Conservation (phyloP, 1,139 yeast species). For the Lodderomyces elongisporus region DNA sequence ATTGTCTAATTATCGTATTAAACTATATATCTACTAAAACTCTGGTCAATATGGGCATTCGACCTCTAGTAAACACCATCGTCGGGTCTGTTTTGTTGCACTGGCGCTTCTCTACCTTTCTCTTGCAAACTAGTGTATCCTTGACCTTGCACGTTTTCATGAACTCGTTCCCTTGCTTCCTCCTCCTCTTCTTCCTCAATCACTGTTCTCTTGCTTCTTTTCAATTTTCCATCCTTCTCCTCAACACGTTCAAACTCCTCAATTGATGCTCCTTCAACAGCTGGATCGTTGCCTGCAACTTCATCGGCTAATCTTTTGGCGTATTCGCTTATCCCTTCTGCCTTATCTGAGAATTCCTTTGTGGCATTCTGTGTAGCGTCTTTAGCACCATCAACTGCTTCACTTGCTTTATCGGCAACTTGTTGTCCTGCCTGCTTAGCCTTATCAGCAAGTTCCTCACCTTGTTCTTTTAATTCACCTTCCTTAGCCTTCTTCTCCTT, state of each 20-base stretch:
- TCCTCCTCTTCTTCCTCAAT: constrained; percentile 1
- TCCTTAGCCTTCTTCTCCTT: constrained; percentile 6
- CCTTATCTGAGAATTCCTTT: no score
- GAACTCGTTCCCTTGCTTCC: constrained; percentile 8
- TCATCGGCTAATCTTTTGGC: no score
- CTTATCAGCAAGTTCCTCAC: constrained; percentile 23
- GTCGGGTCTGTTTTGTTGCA: constrained; percentile 44
- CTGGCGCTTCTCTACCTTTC: constrained; percentile 37
- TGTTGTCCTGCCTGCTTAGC: constrained; percentile 18
- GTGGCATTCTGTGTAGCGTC: no score
- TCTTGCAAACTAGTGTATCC: constrained; percentile 40
- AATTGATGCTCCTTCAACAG: no score
- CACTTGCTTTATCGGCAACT: constrained; percentile 18
- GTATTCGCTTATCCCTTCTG: no score
- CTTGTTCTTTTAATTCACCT: constrained; percentile 16
- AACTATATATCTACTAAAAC: no score
- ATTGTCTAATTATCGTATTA: no score
- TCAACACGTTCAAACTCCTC: no score
- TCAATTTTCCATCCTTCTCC: no score
- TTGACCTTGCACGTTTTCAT: constrained; percentile 21
- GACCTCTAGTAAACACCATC: constrained; percentile 35
- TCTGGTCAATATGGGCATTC: no score
- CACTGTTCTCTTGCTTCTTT: no score
- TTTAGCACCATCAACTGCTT: constrained; percentile 1
- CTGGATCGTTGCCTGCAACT: no score